Conservation (phyloP, 2,329 filamentous ascomycete species). For the Macrophomina phaseolina region DNA sequence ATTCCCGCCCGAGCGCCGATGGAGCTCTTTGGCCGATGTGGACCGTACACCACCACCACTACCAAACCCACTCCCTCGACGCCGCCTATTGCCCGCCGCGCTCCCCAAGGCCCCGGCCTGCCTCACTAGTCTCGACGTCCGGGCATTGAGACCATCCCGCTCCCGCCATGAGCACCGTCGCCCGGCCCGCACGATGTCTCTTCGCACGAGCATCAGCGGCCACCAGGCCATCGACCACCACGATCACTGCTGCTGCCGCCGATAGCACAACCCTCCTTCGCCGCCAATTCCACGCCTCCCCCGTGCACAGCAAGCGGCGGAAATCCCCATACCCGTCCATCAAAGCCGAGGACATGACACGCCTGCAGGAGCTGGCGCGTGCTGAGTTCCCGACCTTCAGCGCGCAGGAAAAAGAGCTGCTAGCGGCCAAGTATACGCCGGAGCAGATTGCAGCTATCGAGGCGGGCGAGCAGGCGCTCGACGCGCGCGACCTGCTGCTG, state of each 20-base stretch:
- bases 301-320: constrained; percentile 41
- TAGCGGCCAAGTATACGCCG: constrained; percentile 74
- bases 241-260: constrained; percentile 25
- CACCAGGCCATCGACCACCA: constrained; percentile 36
- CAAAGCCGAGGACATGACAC: constrained; percentile 47
- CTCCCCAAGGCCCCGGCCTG: constrained; percentile 2
- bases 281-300: constrained; percentile 50
- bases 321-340: constrained; percentile 51
- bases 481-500: constrained; percentile 73
- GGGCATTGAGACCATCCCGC: constrained; percentile 19
- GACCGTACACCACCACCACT: not conserved
- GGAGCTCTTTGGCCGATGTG: constrained; percentile 12
- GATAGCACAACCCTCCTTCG: constrained; percentile 34
- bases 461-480: constrained; percentile 78
- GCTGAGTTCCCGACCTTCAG: constrained; percentile 67
- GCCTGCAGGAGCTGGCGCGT: constrained; percentile 32
- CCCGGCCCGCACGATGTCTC: constrained; percentile 49
- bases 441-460: constrained; percentile 82
- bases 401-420: constrained; percentile 65
- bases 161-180: constrained; percentile 48
- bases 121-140: not conserved
- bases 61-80: not conserved
- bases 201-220: constrained; percentile 40
- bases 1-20: constrained; percentile 16
- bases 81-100: not conserved